Evolutionary conservation across 2,329 filamentous ascomycete species (phyloP), one percentile per base, ranked within the genome.

Genomic region (Beauveria sp.): DNA sequence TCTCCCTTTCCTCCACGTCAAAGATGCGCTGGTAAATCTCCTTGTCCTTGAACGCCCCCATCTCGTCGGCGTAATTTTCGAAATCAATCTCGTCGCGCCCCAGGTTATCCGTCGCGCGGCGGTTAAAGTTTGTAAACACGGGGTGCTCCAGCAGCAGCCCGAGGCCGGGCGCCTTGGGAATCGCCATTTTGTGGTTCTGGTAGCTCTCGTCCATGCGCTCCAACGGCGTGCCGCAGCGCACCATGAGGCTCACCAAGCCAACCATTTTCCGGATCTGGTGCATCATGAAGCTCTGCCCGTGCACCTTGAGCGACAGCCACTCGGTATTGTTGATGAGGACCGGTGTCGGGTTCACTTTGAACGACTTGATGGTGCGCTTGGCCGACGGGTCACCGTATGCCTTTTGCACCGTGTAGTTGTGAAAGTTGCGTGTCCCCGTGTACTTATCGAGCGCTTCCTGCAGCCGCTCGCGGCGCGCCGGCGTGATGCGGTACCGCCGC

Each of bases 211-310:
- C 73, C 67, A 99, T 90, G 30, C 89, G 84, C 12, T 83, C 77
- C 4, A 86, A 79, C 4, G 89, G 81, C n/a, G 87, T 87, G 56
- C 91, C 95, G 72, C 90, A 96, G 43, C 95, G 87, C 7, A 96
- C 88, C 6, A 93, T 80, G 63, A 99, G 80, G 40, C 91, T 86
- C 9, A 86, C 91, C 88, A 99, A 92, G 61, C 90, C 91, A 18
- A 99, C 91, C 95, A 99, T 98, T 77, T 98, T 99, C 70, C 95
- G 88, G 74, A 99, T 99, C 78, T 99, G 95, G 75, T 99, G 95
- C 95, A 99, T 99, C 95, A 99, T 99, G 81, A 99, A 99, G 70
- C 89, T 93, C 75, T 99, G 95, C 0, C 95, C 95, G 74, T 99
- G 95, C 26, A 99, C 93, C 73, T 96, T 96, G 66, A 98, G 81